Evolutionary conservation across 2,329 filamentous ascomycete genomes (phyloP).

Genomic region (Fusarium udum): DNA sequence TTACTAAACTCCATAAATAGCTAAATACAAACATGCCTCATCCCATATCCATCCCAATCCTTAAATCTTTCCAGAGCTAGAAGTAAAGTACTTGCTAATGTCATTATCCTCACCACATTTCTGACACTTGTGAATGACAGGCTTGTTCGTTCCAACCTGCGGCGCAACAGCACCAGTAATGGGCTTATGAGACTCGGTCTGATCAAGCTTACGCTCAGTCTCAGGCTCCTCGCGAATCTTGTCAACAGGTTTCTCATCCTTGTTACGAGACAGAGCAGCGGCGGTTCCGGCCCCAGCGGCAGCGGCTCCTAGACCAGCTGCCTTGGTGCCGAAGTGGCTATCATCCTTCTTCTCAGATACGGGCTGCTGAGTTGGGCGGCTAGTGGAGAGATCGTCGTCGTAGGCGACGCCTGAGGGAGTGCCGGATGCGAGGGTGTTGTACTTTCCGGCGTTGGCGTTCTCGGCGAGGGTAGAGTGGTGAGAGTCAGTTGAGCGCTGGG

Average conservation of each 20-base stretch:
- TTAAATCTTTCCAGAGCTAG: background rate
- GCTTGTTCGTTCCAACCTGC: background rate
- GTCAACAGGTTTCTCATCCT: background rate
- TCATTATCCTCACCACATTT: conserved; percentile 24
- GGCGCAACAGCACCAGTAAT: background rate
- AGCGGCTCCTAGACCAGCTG: background rate
- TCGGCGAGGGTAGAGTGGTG: background rate
- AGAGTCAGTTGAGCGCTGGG: background rate
- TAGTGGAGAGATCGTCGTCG: background rate
- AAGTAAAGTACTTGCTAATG: conserved; percentile 16
- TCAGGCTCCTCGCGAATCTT: background rate
- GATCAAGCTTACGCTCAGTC: background rate
- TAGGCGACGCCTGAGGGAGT: conserved; percentile 28
- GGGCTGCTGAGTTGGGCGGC: background rate
- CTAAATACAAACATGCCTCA: background rate
- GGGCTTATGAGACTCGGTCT: background rate
- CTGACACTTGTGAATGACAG: conserved; percentile 19
- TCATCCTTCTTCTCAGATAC: background rate
- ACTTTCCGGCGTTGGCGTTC: conserved; percentile 33
- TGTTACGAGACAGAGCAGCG: background rate
- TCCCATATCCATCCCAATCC: background rate
- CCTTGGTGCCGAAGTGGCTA: background rate
- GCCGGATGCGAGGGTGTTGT: conserved; percentile 33
- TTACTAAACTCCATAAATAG: background rate
- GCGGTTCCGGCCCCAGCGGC: background rate